These are phyloP conservation scores for Stemphylium vesicarium DNA, from an alignment of 2,329 filamentous ascomycete genomes.

Conservation along the genomic window DNA sequence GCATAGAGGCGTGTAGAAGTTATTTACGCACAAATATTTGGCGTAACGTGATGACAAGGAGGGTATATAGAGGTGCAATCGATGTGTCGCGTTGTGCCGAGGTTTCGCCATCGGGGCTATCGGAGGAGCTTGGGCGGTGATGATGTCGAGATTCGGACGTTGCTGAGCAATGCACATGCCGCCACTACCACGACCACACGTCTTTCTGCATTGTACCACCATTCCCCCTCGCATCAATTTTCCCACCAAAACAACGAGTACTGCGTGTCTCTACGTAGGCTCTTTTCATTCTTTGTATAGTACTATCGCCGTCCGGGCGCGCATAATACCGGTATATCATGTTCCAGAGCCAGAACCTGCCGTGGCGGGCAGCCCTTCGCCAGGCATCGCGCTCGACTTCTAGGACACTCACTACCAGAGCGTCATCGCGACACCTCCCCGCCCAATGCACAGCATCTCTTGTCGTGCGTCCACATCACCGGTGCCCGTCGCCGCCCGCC, in stretches of 20 bases:
- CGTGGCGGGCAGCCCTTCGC: slow-evolving; percentile 68
- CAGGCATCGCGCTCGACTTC: slow-evolving; percentile 54
- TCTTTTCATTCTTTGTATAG: slow-evolving; percentile 11
- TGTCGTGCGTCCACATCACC: slow-evolving; percentile 28
- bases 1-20: no score
- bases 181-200: slow-evolving; percentile 20
- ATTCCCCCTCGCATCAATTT: slow-evolving; percentile 11
- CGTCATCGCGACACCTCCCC: slow-evolving; percentile 34
- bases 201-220: slow-evolving; percentile 16
- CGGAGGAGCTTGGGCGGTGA: slow-evolving; percentile 30
- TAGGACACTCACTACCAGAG: slow-evolving; percentile 38
- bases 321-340: slow-evolving; percentile 48
- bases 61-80: background rate
- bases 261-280: slow-evolving; percentile 1
- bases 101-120: slow-evolving; percentile 24
- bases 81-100: slow-evolving; percentile 15
- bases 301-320: slow-evolving; percentile 11
- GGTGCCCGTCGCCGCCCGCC: slow-evolving; percentile 38
- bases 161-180: slow-evolving; percentile 30
- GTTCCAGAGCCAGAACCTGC: slow-evolving; percentile 69
- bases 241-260: slow-evolving; percentile 8
- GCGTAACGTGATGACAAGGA: background rate
- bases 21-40: no score
- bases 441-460: slow-evolving; percentile 40
- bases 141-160: slow-evolving; percentile 34